These are phyloP conservation scores for Pulveroboletus sp. DNA, from an alignment of 768 basidiomycete species.

Conservation along the genomic window DNA sequence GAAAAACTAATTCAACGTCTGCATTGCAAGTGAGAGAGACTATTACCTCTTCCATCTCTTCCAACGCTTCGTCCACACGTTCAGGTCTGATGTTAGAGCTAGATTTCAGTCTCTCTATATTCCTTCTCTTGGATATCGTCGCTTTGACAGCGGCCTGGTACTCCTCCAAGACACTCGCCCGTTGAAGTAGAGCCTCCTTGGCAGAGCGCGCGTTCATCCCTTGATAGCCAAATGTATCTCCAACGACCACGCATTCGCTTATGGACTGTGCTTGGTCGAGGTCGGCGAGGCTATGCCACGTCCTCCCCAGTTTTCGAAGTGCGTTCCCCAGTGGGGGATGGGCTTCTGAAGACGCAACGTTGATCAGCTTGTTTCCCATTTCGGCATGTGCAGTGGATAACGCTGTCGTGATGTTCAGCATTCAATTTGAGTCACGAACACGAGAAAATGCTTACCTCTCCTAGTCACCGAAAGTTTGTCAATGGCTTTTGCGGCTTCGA, in stretches of 20 bases:
- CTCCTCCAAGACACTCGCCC: constrained; percentile 89
- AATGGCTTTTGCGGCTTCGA: constrained; percentile 86
- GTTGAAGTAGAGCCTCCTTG: constrained; percentile 88
- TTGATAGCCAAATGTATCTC: constrained; percentile 96
- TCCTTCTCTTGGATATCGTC: constrained; percentile 87
- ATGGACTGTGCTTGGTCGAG: constrained; percentile 88
- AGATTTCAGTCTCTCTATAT: constrained; percentile 84
- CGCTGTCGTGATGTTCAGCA: constrained; percentile 39
- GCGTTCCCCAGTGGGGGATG: constrained; percentile 83
- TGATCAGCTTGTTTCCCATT: constrained; percentile 90
- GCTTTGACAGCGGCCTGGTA: constrained; percentile 90
- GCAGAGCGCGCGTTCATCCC: constrained; percentile 95
- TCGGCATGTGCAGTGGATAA: constrained; percentile 77
- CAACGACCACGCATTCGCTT: constrained; percentile 91
- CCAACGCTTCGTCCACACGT: constrained; percentile 84
- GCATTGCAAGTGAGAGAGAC: constrained; percentile 3
- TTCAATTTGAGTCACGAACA: not conserved
- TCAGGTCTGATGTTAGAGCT: constrained; percentile 83
- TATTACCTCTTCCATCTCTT: constrained; percentile 86
- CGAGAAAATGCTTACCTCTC: constrained; percentile 51
- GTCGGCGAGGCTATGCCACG: constrained; percentile 84
- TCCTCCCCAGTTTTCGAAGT: constrained; percentile 78
- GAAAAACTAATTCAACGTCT: constrained; percentile 9
- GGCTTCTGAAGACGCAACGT: constrained; percentile 83
- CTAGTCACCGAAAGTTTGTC: constrained; percentile 79